Evolutionary conservation across 2,329 filamentous ascomycete species (phyloP), one percentile per base, ranked within the genome.

Genomic region (Fusarium ramigenum): DNA sequence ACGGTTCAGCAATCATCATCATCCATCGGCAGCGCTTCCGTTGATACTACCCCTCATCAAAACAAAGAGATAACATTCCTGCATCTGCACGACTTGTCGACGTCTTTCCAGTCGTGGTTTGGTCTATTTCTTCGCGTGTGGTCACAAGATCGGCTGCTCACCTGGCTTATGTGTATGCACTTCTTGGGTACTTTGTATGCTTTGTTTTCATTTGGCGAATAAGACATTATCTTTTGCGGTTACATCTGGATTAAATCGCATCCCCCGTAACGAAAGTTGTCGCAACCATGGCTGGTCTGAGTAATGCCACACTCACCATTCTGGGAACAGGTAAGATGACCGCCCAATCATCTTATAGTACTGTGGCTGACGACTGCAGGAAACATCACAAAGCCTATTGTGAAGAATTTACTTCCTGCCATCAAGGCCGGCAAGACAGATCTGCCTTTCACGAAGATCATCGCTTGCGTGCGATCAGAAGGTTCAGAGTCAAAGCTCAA

Each of bases 381-480:
- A 18, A 82, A 81, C 49, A 76, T 82, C 7, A 80, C 79, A n/a
- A 78, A 63, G 18, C 76, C 78, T 1, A 79, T 80, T 36, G 74
- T 82, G 28, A 75, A 76, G 36, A 70, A 71, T 21, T 25, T 81
- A 4, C 42, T 78, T 1, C 68, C 72, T 12, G 60, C 62, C 1
- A 66, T 54, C 10, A 53, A 66, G 4, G 49, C 69, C 23, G 58
- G 34, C 15, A 57, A 66, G 7, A 60, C 57, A 19, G 56, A 60
- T 4, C 57, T 78, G 0, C 78, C 78, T 4, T 79, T 81, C 50
- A 69, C 60, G 15, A 72, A 69, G 2, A 78, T 78, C 53, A 73
- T 77, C 25, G 79, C 78, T 8, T 80, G 78, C 10, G 80, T 82
- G 18, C 74, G 80, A 6, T 81, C 78, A 16, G 71, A 78, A 23